A percentile compares a stretch with the other conserved stretches of the same genome.
Evolutionary conservation across 73 alveolate genomes (phyloP).

Genomic region (Urostyla sp.): DNA sequence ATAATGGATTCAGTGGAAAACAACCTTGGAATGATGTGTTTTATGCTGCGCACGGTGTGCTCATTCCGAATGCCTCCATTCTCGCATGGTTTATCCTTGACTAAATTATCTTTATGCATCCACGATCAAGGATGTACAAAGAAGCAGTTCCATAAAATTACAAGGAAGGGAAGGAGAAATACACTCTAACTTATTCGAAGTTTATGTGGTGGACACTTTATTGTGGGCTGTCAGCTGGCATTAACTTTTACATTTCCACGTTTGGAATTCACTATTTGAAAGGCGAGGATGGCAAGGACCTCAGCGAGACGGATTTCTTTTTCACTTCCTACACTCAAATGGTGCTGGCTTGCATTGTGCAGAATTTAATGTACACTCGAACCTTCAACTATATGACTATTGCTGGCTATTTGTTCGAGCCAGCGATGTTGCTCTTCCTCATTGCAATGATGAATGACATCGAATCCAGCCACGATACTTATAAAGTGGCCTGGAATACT

Average conservation of each 20-base stretch:
- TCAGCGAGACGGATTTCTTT: no score
- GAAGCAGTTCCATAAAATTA: not conserved
- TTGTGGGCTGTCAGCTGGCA: not conserved
- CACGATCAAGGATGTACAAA: not conserved
- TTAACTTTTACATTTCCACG: not conserved
- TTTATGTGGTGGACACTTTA: not conserved
- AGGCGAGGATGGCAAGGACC: no score
- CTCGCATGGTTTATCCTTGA: not conserved
- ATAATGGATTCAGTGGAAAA: constrained; percentile 78
- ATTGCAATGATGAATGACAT: no score
- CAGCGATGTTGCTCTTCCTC: no score
- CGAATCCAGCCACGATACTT: no score
- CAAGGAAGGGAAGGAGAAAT: not conserved
- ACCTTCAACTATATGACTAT: no score
- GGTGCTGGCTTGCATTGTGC: no score
- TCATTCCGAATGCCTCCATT: not conserved
- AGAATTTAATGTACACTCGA: no score
- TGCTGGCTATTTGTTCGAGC: no score
- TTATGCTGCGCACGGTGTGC: constrained; percentile 1
- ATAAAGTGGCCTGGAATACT: no score
- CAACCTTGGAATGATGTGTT: constrained; percentile 26
- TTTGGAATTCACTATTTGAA: constrained; percentile 12
- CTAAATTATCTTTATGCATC: not conserved
- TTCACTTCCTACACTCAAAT: no score
- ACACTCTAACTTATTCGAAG: not conserved